A percentile compares a stretch with the other conserved stretches of the same genome.
phyloP scores from a whole-genome alignment of 169 alveolate genomes.

The Plasmodium inui region DNA sequence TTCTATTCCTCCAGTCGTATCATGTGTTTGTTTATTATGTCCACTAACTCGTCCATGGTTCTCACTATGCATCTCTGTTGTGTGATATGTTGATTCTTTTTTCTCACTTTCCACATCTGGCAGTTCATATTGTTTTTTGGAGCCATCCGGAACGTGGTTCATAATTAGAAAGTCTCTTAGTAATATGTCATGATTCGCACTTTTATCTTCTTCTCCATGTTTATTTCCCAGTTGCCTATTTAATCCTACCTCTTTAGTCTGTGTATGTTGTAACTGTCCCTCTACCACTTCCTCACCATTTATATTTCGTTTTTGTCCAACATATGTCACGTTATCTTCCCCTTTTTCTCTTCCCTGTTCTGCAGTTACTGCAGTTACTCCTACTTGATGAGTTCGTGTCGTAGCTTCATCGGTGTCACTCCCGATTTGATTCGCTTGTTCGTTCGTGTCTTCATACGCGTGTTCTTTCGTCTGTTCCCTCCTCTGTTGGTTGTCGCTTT shows the following conservation, averaged over 20 bases:
- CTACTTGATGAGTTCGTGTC: not conserved
- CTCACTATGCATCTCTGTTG: not conserved
- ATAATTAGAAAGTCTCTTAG: not conserved
- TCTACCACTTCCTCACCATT: conserved; percentile 3
- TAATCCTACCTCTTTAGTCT: not conserved
- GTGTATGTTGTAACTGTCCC: not conserved
- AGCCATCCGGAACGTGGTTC: not conserved
- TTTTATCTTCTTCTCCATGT: not conserved
- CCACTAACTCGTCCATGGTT: not conserved
- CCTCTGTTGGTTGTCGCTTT: not conserved
- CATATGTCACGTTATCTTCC: not conserved
- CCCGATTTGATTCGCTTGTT: not conserved
- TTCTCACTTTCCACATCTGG: conserved; percentile 6
- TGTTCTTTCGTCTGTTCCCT: not conserved
- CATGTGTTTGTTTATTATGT: not conserved
- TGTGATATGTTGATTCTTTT: not conserved
- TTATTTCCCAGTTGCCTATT: not conserved
- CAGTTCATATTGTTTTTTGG: not conserved
- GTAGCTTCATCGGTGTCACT: not conserved
- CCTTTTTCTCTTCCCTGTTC: not conserved
- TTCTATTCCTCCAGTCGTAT: not conserved
- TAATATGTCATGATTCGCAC: not conserved
- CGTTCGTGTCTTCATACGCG: not conserved
- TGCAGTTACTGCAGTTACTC: not conserved
- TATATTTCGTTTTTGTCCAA: not conserved